Percentiles rank a stretch among this genome's conserved stretches.
Conservation (phyloP, 495 filamentous ascomycete genomes). For the Bombardia bombarda region DNA sequence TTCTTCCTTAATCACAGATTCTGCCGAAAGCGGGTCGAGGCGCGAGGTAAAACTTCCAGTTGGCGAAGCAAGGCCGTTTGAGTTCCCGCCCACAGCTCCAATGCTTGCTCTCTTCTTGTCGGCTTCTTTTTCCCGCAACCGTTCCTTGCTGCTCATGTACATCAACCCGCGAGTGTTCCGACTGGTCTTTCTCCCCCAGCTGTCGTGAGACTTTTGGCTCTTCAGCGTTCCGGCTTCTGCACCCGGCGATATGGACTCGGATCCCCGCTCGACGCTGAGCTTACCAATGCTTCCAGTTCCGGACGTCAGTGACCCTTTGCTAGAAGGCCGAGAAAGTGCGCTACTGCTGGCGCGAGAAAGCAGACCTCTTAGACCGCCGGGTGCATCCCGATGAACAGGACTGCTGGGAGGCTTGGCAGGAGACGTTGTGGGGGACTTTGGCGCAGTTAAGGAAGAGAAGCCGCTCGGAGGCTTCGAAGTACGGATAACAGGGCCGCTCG, state of each 20-base stretch:
- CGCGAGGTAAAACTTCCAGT: conserved; percentile 21
- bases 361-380: conserved; percentile 35
- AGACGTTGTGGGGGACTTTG: conserved; percentile 50
- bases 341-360: conserved; percentile 34
- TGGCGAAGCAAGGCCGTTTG: conserved; percentile 15
- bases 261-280: conserved; percentile 47
- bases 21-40: conserved; percentile 41
- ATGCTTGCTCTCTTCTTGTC: conserved; percentile 41
- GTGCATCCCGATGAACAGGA: conserved; percentile 30
- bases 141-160: conserved; percentile 55
- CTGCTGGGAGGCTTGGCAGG: too few species aligned
- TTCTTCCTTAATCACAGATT: conserved; percentile 46
- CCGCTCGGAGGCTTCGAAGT: conserved; percentile 78
- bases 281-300: conserved; percentile 52
- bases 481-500: conserved; percentile 72
- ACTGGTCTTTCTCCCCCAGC: conserved; percentile 45
- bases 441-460: conserved; percentile 57
- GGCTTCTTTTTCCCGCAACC: conserved; percentile 43
- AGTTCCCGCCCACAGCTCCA: conserved; percentile 25
- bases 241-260: conserved; percentile 26
- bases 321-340: conserved; percentile 41
- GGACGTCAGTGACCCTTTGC: conserved; percentile 41
- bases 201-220: conserved; percentile 42
- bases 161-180: conserved; percentile 44
- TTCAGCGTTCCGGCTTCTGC: conserved; percentile 25